These are phyloP conservation scores for Atkinsonella hypoxylon DNA, from an alignment of 2,329 filamentous ascomycete species.

Conservation along the genomic window DNA sequence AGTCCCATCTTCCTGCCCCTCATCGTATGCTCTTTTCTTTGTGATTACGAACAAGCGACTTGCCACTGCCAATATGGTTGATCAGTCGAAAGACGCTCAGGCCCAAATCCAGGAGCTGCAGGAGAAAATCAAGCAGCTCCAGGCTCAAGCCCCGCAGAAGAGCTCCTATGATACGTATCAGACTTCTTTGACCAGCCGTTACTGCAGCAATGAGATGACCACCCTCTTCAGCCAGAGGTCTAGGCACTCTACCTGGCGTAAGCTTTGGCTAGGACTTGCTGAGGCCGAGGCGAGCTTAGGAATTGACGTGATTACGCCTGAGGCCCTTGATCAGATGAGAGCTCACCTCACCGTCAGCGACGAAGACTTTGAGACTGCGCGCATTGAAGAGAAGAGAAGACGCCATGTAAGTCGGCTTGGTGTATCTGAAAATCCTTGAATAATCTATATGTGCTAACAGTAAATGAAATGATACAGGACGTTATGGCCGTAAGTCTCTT, in stretches of 20 bases:
- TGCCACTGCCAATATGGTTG: background rate
- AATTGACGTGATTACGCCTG: constrained; percentile 53
- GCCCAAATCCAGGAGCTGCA: constrained; percentile 8
- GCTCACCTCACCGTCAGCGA: constrained; percentile 65
- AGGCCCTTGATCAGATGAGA: constrained; percentile 68
- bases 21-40: background rate
- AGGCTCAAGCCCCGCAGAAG: constrained; percentile 5
- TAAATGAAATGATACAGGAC: constrained; percentile 21
- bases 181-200: constrained; percentile 59
- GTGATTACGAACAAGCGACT: background rate
- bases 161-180: constrained; percentile 31
- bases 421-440: background rate
- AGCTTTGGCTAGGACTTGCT: constrained; percentile 77
- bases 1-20: too few species aligned
- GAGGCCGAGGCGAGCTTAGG: constrained; percentile 74
- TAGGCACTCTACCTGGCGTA: constrained; percentile 67
- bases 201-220: constrained; percentile 65
- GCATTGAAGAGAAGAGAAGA: constrained; percentile 63
- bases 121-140: constrained; percentile 7
- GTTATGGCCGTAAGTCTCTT: constrained; percentile 42
- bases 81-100: constrained; percentile 4
- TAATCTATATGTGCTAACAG: constrained; percentile 6
- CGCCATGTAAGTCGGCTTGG: constrained; percentile 33
- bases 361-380: constrained; percentile 62
- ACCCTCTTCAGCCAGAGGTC: constrained; percentile 68